These are phyloP conservation scores for Pseudocercospora cruenta DNA, from an alignment of 2,329 filamentous ascomycete genomes.

Conservation along the genomic window DNA sequence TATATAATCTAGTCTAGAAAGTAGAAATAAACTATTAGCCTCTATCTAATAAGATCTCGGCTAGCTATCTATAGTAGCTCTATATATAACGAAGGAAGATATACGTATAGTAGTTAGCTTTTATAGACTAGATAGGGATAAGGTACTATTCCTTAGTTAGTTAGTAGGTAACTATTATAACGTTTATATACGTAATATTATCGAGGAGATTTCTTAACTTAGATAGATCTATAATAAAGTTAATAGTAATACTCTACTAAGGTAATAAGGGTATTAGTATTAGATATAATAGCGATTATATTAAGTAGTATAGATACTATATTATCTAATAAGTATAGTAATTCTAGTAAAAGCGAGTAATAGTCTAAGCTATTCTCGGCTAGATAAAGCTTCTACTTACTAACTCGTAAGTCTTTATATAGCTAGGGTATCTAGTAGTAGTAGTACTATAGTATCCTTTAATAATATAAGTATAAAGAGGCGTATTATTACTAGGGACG, in stretches of 20 bases:
- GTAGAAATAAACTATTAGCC: background rate
- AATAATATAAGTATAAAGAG: background rate
- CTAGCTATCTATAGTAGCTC: background rate
- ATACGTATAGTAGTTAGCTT: conserved; percentile 2
- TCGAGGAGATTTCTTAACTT: background rate
- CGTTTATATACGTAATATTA: background rate
- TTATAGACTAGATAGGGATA: conserved; percentile 1
- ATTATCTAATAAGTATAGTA: background rate
- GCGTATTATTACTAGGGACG: background rate
- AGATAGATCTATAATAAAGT: conserved; percentile 5
- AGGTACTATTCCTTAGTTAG: conserved; percentile 5
- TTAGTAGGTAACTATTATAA: conserved; percentile 4
- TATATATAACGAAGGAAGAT: conserved; percentile 7
- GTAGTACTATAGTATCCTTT: background rate
- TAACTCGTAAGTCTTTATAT: background rate
- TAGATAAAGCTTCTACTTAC: background rate
- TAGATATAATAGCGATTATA: background rate
- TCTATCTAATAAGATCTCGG: background rate
- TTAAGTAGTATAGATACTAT: background rate
- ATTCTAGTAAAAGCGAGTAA: background rate
- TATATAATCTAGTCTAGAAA: background rate
- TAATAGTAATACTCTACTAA: background rate
- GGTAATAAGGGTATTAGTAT: background rate
- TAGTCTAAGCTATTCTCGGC: background rate
- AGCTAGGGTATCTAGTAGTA: background rate